Conservation (phyloP, 495 filamentous ascomycete genomes). For the Penicillium roqueforti region DNA sequence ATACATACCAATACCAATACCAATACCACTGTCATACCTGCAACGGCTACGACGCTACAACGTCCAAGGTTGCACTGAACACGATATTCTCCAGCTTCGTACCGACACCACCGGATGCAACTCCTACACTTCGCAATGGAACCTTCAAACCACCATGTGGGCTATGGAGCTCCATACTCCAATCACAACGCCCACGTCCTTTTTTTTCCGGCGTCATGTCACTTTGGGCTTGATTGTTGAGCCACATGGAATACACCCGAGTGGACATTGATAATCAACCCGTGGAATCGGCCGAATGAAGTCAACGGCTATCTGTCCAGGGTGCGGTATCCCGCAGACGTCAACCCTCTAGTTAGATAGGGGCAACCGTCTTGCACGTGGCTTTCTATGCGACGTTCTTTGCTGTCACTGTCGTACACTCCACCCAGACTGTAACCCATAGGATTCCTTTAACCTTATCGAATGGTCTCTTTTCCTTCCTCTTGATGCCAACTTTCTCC, state of each 20-base stretch:
- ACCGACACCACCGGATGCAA: slow-evolving; percentile 37
- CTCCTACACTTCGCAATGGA: slow-evolving; percentile 20
- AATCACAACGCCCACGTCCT: slow-evolving; percentile 1
- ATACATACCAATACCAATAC: slow-evolving; percentile 1
- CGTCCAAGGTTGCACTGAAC: slow-evolving; percentile 21
- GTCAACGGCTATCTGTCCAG: background rate
- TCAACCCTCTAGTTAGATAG: background rate
- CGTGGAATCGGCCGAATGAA: slow-evolving; percentile 12
- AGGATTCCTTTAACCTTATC: background rate
- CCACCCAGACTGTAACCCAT: slow-evolving; percentile 19
- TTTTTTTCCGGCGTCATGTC: slow-evolving; percentile 5
- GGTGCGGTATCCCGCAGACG: background rate
- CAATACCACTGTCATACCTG: slow-evolving; percentile 12
- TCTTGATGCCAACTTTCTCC: background rate
- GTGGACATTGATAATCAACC: slow-evolving; percentile 1
- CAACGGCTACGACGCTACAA: slow-evolving; percentile 22
- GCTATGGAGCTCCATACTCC: background rate
- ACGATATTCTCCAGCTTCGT: slow-evolving; percentile 11
- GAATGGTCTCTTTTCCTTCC: background rate
- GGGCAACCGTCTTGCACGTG: background rate
- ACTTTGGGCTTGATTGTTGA: slow-evolving; percentile 11
- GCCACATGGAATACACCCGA: slow-evolving; percentile 16
- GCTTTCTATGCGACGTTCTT: slow-evolving; percentile 6
- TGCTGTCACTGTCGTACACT: slow-evolving; percentile 26
- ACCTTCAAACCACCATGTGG: slow-evolving; percentile 16